Evolutionary conservation across 108 stramenopile genomes (phyloP), one percentile per base, ranked within the genome.

Genomic region (Cyclotella sp.): DNA sequence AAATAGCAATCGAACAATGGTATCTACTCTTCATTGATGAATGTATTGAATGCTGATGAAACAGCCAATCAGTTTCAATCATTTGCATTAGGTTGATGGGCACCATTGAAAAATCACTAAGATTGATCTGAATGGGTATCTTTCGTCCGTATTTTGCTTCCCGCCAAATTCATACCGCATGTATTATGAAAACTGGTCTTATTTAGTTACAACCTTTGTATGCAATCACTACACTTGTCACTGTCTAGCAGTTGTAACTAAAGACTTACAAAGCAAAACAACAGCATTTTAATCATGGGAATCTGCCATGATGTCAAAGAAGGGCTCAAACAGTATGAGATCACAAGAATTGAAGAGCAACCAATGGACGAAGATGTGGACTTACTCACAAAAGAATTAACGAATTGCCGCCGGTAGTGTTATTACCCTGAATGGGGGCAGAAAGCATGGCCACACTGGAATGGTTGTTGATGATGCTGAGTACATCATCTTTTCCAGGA

Each of bases 291-390:
- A 45, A 65, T 9, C 45, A 55, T 40, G 53, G 19, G 55, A 13
- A 58, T 57, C 16, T 27, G 69, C 24, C 66, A 70, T 14, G 69
- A 70, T 34, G 22, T 55, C 16, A 53, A 55, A 53, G 40, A 53
- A 12, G 45, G 39, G 21, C 34, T 71, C 22, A 11, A 58, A 41
- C 22, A 58, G 27, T 71, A 42, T 15, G 54, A 57, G 42, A 58
- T 71, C 70, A 71, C 70, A 19, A 71, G 58, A 27, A 71, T 71
- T 39, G 70, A 71, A 12, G 70, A 55, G 26, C 70, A 71, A 42
- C 70, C 70, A 58, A 40, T 4, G 19, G 69, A 70, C 7, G 69
- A 70, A 70, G 53, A 70, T 39, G 53, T 70, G 43, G 55, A 70
- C 24, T n/a, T 12, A 59, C 55, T 71, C 16, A 41, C 41, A 18